Conservation (phyloP, 805 yeast genomes). For the Candida berthetii region DNA sequence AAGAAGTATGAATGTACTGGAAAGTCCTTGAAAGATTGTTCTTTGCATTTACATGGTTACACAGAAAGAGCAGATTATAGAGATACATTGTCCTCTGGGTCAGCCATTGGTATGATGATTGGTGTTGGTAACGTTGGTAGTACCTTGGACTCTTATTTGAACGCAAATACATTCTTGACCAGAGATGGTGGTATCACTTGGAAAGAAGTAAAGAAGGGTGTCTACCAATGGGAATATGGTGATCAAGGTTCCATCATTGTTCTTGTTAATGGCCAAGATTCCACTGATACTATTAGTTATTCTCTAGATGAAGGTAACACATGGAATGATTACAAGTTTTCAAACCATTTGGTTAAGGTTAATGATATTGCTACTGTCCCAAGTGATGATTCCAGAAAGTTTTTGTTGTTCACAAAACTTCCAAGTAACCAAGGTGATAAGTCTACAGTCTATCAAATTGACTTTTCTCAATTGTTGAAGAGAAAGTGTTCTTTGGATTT, state of each 20-base stretch:
- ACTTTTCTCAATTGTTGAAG: conserved; percentile 44
- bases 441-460: conserved; percentile 46
- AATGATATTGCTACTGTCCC: conserved; percentile 86
- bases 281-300: conserved; percentile 53
- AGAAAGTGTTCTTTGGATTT: conserved; percentile 52
- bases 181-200: conserved; percentile 91
- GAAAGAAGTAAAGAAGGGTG: conserved; percentile 71
- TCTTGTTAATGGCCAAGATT: conserved; percentile 51
- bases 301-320: conserved; percentile 76
- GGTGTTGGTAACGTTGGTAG: conserved; percentile 94
- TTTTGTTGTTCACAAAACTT: conserved; percentile 53
- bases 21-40: conserved; percentile 51
- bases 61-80: conserved; percentile 82
- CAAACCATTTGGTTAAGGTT: conserved; percentile 48
- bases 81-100: conserved; percentile 81
- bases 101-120: conserved; percentile 84
- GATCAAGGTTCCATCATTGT: conserved; percentile 89
- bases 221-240: conserved; percentile 91
- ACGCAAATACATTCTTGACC: conserved; percentile 69
- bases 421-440: conserved; percentile 37
- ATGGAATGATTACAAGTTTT: conserved; percentile 66
- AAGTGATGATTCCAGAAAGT: conserved; percentile 79
- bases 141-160: conserved; percentile 36
- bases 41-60: conserved; percentile 82
- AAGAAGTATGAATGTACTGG: conserved; percentile 48